Percentiles rank a stretch among this genome's conserved stretches.
Evolutionary conservation across 176 grass and related monocot species (phyloP).

Genomic region (Secale cereale): DNA sequence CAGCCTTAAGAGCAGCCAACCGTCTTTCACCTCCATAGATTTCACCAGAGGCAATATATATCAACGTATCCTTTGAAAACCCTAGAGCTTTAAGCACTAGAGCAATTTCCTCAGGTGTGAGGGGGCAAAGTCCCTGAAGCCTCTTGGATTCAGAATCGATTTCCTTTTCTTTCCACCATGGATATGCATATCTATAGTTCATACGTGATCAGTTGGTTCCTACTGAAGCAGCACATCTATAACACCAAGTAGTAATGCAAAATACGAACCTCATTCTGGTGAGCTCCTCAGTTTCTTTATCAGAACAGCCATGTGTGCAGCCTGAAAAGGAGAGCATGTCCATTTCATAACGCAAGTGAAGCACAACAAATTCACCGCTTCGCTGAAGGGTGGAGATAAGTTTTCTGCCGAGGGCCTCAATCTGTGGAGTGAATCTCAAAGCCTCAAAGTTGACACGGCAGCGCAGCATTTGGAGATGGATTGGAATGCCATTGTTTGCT

Average conservation of each 20-base stretch:
- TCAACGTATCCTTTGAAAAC: slow-evolving; percentile 71
- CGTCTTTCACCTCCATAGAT: slow-evolving; percentile 90
- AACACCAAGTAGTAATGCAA: background rate
- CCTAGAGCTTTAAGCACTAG: slow-evolving; percentile 77
- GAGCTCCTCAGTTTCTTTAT: slow-evolving; percentile 64
- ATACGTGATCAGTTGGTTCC: background rate
- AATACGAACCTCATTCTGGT: slow-evolving; percentile 80
- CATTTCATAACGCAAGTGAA: slow-evolving; percentile 98
- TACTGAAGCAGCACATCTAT: slow-evolving; percentile 4
- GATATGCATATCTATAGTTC: slow-evolving; percentile 81
- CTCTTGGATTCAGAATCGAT: slow-evolving; percentile 84
- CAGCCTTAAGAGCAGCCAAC: slow-evolving; percentile 58
- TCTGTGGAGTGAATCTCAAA: slow-evolving; percentile 87
- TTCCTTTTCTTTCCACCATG: slow-evolving; percentile 99
- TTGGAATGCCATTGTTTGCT: slow-evolving; percentile 83
- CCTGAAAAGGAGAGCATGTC: slow-evolving; percentile 98
- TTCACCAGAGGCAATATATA: slow-evolving; percentile 97
- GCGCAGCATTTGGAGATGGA: slow-evolving; percentile 69
- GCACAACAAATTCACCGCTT: slow-evolving; percentile 82
- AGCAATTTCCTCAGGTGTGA: slow-evolving; percentile 94
- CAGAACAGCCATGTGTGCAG: slow-evolving; percentile 91
- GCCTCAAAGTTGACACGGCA: slow-evolving; percentile 87
- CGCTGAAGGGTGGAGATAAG: slow-evolving; percentile 62
- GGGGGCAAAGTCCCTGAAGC: slow-evolving; percentile 86
- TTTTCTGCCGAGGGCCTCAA: slow-evolving; percentile 81